A percentile compares a stretch with the other conserved stretches of the same genome.
phyloP scores from a whole-genome alignment of 2,329 filamentous ascomycete genomes.

The Fusarium sp. region DNA sequence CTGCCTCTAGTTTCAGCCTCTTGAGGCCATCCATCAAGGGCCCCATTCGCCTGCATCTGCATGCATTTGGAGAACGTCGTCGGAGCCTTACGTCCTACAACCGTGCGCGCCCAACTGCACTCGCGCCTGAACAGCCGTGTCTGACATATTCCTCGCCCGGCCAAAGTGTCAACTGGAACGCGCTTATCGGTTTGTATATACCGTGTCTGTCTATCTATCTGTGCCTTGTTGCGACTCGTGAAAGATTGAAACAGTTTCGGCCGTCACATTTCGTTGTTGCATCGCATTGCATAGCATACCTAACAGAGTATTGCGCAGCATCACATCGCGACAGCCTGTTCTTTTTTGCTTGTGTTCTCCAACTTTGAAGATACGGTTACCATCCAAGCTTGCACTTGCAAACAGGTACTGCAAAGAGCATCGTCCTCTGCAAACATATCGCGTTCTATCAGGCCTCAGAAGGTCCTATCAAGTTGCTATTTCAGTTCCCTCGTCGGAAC shows the following conservation, averaged over 20 bases:
- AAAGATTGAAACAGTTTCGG: conserved; percentile 32
- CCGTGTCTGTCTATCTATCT: conserved; percentile 38
- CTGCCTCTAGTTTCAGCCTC: conserved; percentile 37
- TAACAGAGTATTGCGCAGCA: conserved; percentile 3
- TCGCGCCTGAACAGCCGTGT: conserved; percentile 33
- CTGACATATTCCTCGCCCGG: conserved; percentile 32
- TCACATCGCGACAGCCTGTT: conserved; percentile 9
- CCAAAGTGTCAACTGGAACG: conserved; percentile 29
- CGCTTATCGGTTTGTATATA: conserved; percentile 35
- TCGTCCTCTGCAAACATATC: conserved; percentile 9
- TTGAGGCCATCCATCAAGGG: conserved; percentile 31
- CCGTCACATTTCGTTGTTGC: conserved; percentile 32
- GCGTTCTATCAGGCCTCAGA: conserved; percentile 29
- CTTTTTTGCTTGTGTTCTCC: conserved; percentile 9
- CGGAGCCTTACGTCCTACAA: conserved; percentile 39
- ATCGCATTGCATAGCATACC: conserved; percentile 17
- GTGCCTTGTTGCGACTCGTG: conserved; percentile 37
- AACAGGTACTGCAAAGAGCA: conserved; percentile 19
- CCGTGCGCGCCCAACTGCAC: conserved; percentile 43
- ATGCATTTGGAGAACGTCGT: conserved; percentile 34
- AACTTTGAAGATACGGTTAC: conserved; percentile 1
- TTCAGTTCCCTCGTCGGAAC: conserved; percentile 18
- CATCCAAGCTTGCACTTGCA: conserved; percentile 10
- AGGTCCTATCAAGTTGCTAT: conserved; percentile 30
- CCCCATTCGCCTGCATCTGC: conserved; percentile 36